phyloP scores from a whole-genome alignment of 1,139 yeast genomes.

The Hansenula lynferdii region DNA sequence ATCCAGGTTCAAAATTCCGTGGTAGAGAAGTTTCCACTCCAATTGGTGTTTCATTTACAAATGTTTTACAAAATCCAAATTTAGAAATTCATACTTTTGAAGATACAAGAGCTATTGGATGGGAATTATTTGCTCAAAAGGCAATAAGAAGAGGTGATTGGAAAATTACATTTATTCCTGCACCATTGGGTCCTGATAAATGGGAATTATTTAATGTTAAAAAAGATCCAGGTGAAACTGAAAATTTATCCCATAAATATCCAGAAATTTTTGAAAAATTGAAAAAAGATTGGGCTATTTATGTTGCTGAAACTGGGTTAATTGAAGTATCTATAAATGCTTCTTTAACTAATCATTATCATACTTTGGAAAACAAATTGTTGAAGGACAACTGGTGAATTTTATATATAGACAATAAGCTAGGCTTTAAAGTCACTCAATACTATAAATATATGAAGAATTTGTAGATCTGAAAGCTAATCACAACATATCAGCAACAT shows the following conservation, averaged over 20 bases:
- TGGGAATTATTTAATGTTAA: slow-evolving; percentile 47
- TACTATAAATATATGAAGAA: no score
- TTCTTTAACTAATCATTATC: not conserved
- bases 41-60: slow-evolving; percentile 38
- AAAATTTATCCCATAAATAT: slow-evolving; percentile 32
- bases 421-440: no score
- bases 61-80: slow-evolving; percentile 26
- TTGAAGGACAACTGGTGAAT: no score
- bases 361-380: not conserved
- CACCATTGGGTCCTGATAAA: slow-evolving; percentile 42
- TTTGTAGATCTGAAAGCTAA: no score
- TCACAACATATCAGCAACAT: no score
- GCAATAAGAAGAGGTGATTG: slow-evolving; percentile 48
- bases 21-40: slow-evolving; percentile 36
- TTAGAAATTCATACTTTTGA: slow-evolving; percentile 30
- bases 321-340: not conserved
- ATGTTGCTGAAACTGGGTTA: slow-evolving; percentile 43
- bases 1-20: slow-evolving; percentile 36
- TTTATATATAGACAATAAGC: no score
- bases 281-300: slow-evolving; percentile 44
- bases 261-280: slow-evolving; percentile 35
- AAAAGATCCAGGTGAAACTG: slow-evolving; percentile 44
- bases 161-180: slow-evolving; percentile 45
- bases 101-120: slow-evolving; percentile 47
- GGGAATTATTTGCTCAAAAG: slow-evolving; percentile 55